Evolutionary conservation across 768 basidiomycete species (phyloP), one percentile per base, ranked within the genome.

Genomic region (Agaricus bisporus): DNA sequence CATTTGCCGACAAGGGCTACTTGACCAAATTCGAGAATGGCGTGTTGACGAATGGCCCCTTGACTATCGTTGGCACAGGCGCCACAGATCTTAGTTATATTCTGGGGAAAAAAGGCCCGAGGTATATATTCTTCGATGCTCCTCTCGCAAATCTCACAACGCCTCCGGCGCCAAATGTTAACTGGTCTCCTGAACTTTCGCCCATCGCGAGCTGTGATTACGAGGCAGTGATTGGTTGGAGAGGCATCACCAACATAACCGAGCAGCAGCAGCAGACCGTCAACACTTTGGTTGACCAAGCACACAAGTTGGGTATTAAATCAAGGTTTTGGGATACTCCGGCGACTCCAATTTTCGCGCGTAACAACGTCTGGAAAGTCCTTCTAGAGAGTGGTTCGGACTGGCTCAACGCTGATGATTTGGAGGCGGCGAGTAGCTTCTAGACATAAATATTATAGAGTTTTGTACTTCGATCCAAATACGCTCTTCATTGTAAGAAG

Each of bases 311-410:
- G 22, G 75, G 77, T 7, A 73, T 80, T 48, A 65, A 64, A 51
- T 74, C 79, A 4, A 66, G 79, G 42, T 80, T 80, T 56, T 80
- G 77, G 77, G 75, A 77, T 57, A 78, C 76, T 1, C 79, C 78
- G 1, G 74, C 67, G 7, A 78, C 72, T 70, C 79, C 78, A 0
- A 70, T 77, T 28, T 49, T 57, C 44, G 77, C 76, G 2, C 63
- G 73, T 20, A 60, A 74, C 51, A 69, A 66, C 44, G 62, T 80
- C 5, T 81, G 79, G 79, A 61, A 62, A 55, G 66, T 66, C 41
- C 56, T 80, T 48, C 47, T 73, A 57, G 61, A 74, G 36, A 68
- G 68, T 38, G 77, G 76, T 5, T 73, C 70, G 15, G 74, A 77
- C 57, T 79, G 77, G 76, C 59, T 80, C 56, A 80, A 80, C 58